These are phyloP conservation scores for Serendipita indica DNA, from an alignment of 768 basidiomycete species.

Conservation along the genomic window DNA sequence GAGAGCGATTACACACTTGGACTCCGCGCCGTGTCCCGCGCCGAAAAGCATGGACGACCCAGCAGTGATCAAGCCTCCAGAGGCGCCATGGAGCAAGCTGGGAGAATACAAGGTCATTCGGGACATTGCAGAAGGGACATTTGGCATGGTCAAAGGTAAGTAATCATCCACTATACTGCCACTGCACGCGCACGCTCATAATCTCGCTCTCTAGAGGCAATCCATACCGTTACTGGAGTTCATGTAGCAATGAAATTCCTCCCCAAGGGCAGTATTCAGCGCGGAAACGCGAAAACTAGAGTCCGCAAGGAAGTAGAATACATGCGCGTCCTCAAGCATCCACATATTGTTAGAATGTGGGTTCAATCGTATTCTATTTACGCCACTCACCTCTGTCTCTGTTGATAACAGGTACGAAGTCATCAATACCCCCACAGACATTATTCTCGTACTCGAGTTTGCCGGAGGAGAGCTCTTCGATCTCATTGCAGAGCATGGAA, in stretches of 20 bases:
- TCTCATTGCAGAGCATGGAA: slow-evolving; percentile 88
- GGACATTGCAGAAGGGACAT: slow-evolving; percentile 91
- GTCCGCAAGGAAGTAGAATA: slow-evolving; percentile 95
- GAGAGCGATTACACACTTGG: too few relatives aligned
- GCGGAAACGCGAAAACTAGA: slow-evolving; percentile 79
- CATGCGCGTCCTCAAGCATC: slow-evolving; percentile 83
- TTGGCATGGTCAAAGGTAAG: slow-evolving; percentile 98
- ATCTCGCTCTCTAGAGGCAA: slow-evolving; percentile 48
- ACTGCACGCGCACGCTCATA: not conserved
- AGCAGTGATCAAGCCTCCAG: not conserved
- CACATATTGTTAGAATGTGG: slow-evolving; percentile 96
- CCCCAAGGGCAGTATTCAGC: slow-evolving; percentile 82
- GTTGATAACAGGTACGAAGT: slow-evolving; percentile 30
- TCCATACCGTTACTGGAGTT: slow-evolving; percentile 86
- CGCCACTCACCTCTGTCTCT: slow-evolving; percentile 19
- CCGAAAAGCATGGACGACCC: not conserved
- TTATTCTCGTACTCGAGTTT: slow-evolving; percentile 96
- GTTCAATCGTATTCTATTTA: slow-evolving; percentile 19
- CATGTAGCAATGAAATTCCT: slow-evolving; percentile 97
- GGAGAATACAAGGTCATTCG: slow-evolving; percentile 81
- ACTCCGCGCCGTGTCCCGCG: too few relatives aligned
- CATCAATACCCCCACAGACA: slow-evolving; percentile 87
- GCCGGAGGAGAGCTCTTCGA: slow-evolving; percentile 96
- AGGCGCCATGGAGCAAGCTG: slow-evolving; percentile 39
- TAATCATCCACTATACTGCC: slow-evolving; percentile 16